Percentiles rank a stretch among this genome's conserved stretches.
Evolutionary conservation across 495 filamentous ascomycete genomes (phyloP).

Genomic region (Aspergillus heteromorphus): DNA sequence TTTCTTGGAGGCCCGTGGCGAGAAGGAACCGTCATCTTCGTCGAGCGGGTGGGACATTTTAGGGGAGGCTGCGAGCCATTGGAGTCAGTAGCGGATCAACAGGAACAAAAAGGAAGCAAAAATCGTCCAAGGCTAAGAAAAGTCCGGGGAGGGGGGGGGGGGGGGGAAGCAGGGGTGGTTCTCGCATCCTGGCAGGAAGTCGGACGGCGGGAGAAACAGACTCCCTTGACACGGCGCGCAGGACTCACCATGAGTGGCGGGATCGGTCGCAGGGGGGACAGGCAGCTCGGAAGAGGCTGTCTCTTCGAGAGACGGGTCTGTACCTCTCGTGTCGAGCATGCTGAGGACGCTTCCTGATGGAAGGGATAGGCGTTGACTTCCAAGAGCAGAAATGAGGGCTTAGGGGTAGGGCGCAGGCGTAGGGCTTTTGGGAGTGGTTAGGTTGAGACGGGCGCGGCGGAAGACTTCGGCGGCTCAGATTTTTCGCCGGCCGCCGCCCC

Average conservation of each 20-base stretch:
- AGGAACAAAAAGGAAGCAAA: neutral
- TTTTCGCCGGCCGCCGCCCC: neutral
- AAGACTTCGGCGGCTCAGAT: neutral
- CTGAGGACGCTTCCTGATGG: constrained; percentile 15
- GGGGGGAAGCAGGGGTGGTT: neutral
- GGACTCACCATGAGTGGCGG: constrained; percentile 36
- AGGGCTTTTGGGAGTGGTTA: constrained; percentile 32
- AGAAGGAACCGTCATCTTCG: constrained; percentile 26
- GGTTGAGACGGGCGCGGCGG: neutral
- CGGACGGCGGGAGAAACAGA: neutral
- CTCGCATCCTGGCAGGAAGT: neutral
- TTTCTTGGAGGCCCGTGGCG: constrained; percentile 40
- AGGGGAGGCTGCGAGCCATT: constrained; percentile 12
- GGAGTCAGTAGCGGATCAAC: neutral
- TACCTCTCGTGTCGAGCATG: constrained; percentile 33
- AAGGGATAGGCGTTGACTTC: constrained; percentile 30
- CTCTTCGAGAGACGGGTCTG: constrained; percentile 29
- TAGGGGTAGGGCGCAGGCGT: constrained; percentile 46
- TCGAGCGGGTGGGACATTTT: constrained; percentile 32
- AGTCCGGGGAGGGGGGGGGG: neutral
- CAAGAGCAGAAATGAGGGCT: constrained; percentile 51
- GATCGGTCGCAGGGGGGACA: constrained; percentile 23
- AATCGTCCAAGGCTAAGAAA: neutral
- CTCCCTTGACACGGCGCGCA: neutral
- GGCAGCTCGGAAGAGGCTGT: constrained; percentile 27